Base-by-base conservation (phyloP, 208 protist species). In the Crithidia acanthocephali region DNA sequence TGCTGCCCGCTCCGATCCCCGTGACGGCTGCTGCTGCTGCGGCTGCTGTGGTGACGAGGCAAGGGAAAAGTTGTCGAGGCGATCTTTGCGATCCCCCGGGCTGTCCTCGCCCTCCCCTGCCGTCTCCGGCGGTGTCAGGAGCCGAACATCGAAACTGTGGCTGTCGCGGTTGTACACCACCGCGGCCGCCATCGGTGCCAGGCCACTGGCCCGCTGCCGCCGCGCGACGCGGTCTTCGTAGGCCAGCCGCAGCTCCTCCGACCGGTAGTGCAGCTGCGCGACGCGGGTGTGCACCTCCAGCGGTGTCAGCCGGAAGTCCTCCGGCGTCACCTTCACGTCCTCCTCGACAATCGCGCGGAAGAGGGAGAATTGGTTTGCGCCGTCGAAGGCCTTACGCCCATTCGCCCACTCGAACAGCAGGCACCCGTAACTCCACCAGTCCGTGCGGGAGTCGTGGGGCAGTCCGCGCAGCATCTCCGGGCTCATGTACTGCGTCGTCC, bases 391-490 rank as follows among this genome's bases (percentile, higher is more conserved):
- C 35, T 86, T 83, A 23, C 95, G 82, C 20, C 96, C 97, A 47
- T 96, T 92, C 28, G 93, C 72, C 95, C 98, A 98, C 85, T 99
- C 97, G 76, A 97, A 98, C 7, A 99, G 80, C 6, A 98, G 80
- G 53, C 95, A 97, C 50, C 97, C 97, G 74, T 95, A 98, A 72
- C 87, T 94, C 96, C 97, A 99, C 97, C 97, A 99, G 81, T 99
- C 97, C 13, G 97, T 97, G 60, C 91, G 85, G 11, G 79, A 84
- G 79, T 95, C 95, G 74, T 97, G 91, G 23, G 90, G 83, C 22
- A 87, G 40, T 23, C 92, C 91, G 33, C 90, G 79, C 25, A 97
- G 85, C 84, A 97, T 93, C 71, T 97, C 95, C 33, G 97, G 97
- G 28, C 93, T 97, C 83, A 99, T 95, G 81, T 98, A 99, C 68